Evolutionary conservation across 345 rosid species (phyloP).

Genomic region (Psidium guajava): DNA sequence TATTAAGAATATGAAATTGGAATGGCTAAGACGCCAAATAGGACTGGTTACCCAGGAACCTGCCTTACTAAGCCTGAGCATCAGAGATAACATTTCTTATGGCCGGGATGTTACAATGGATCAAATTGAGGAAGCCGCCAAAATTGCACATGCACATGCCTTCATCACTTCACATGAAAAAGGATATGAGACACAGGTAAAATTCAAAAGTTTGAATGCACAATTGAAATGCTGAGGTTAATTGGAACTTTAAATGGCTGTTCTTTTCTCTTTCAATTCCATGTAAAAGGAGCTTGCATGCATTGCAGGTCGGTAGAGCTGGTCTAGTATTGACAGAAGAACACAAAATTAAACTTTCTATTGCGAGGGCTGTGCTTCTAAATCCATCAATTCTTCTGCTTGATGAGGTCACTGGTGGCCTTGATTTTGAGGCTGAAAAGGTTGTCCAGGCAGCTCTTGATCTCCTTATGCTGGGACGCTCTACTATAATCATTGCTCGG

Average conservation of each 20-base stretch:
- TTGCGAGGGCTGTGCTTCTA: constrained; percentile 96
- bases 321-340: constrained; percentile 85
- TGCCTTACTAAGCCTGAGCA: constrained; percentile 80
- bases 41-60: constrained; percentile 99
- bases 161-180: constrained; percentile 79
- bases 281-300: neutral
- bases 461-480: constrained; percentile 94
- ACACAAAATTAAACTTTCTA: constrained; percentile 87
- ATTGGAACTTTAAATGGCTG: neutral
- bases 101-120: constrained; percentile 77
- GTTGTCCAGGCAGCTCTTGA: constrained; percentile 89
- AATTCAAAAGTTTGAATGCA: neutral
- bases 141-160: constrained; percentile 89
- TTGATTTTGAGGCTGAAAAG: constrained; percentile 97
- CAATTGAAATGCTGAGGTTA: neutral
- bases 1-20: constrained; percentile 76
- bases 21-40: constrained; percentile 92
- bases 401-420: constrained; percentile 98
- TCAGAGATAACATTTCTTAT: constrained; percentile 81
- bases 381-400: constrained; percentile 86
- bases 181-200: constrained; percentile 92
- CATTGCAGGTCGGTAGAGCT: constrained; percentile 79
- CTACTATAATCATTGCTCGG: constrained; percentile 94
- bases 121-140: constrained; percentile 95
- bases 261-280: neutral